phyloP scores from a whole-genome alignment of 78 protist genomes.

The Planoprotostelium fungivorum region DNA sequence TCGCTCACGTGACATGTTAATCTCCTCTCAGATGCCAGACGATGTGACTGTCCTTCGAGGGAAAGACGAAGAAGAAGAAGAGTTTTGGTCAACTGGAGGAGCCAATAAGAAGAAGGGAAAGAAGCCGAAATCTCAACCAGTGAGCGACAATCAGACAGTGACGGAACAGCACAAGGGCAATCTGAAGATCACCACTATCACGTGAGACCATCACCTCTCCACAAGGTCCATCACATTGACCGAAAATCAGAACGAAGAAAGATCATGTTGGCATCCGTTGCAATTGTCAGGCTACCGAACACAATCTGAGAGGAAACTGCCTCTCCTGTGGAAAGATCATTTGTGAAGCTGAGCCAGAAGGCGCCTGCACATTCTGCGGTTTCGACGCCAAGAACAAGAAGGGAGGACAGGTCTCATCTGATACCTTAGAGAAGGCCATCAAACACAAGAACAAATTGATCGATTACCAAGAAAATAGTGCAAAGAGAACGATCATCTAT shows the following conservation, averaged over 20 bases:
- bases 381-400: neutral
- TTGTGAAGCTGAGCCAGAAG: constrained; percentile 71
- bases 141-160: neutral
- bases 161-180: neutral
- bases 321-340: constrained; percentile 66
- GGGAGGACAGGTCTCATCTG: neutral
- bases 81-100: neutral
- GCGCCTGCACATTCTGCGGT: constrained; percentile 71
- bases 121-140: neutral
- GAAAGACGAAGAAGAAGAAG: neutral
- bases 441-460: neutral
- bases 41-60: neutral
- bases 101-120: neutral
- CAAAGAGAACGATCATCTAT: neutral
- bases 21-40: neutral
- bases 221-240: neutral
- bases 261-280: constrained; percentile 5
- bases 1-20: neutral
- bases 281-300: constrained; percentile 65
- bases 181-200: neutral
- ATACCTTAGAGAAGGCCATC: neutral
- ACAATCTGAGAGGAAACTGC: constrained; percentile 55
- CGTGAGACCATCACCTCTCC: neutral
- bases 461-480: neutral
- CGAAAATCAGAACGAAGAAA: neutral